Conservation (phyloP, 768 basidiomycete species). For the Tricholoma hemisulphureum region DNA sequence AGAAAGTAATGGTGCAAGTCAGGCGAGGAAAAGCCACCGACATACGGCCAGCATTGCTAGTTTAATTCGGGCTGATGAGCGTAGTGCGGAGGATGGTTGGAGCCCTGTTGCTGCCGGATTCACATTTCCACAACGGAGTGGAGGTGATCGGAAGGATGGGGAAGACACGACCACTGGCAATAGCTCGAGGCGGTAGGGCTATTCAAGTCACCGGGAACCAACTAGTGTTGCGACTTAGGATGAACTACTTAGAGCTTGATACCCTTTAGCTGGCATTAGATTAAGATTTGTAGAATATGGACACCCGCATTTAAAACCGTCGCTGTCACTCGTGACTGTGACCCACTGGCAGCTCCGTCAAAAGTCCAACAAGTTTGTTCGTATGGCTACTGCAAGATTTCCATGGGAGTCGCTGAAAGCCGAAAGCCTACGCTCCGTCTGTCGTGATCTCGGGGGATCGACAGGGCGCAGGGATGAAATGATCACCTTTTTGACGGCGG, state of each 20-base stretch:
- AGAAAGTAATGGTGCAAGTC: constrained; percentile 13
- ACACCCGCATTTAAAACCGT: too few relatives aligned
- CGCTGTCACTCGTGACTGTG: too few relatives aligned
- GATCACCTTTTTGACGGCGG: constrained; percentile 10
- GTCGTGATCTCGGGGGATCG: constrained; percentile 15
- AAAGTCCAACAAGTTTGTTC: neutral
- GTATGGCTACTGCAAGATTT: constrained; percentile 6
- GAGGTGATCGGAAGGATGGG: constrained; percentile 5
- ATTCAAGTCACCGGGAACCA: too few relatives aligned
- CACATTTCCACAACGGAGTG: constrained; percentile 7
- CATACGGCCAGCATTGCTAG: constrained; percentile 87
- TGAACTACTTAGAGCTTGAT: neutral
- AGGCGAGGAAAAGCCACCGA: constrained; percentile 48
- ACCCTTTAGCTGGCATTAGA: neutral
- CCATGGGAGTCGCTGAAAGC: constrained; percentile 23
- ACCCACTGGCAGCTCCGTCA: neutral
- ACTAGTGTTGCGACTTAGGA: neutral
- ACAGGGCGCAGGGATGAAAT: constrained; percentile 8
- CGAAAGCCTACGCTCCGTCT: constrained; percentile 18
- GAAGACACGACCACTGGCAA: neutral
- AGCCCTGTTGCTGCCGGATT: constrained; percentile 56
- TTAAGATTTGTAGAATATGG: neutral
- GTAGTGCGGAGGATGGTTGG: constrained; percentile 78
- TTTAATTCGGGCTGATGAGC: constrained; percentile 72
- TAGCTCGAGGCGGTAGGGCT: neutral